phyloP scores from a whole-genome alignment of 139 green algal genomes.

The Micractinium sp. region DNA sequence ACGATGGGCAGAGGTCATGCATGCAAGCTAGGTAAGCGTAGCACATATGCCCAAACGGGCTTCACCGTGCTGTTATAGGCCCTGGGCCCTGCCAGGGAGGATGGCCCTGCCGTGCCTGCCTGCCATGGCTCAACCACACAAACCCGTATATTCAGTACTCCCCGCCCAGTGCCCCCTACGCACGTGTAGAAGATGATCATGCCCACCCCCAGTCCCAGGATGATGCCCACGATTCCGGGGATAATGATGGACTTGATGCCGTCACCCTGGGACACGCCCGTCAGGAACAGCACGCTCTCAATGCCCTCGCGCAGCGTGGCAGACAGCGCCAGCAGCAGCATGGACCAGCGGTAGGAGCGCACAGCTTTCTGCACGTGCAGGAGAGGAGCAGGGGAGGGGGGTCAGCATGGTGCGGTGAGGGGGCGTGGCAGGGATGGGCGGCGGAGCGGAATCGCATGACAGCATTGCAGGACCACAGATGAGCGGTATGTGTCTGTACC shows the following conservation, averaged over 20 bases:
- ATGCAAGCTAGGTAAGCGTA: too few species aligned
- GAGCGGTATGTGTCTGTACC: too few species aligned
- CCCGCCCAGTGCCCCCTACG: not conserved
- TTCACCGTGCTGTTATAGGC: too few species aligned
- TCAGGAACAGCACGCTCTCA: conserved; percentile 65
- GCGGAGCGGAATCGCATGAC: too few species aligned
- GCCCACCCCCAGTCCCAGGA: conserved; percentile 46
- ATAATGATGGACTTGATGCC: conserved; percentile 50
- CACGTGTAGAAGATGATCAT: conserved; percentile 61
- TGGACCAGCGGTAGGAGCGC: conserved; percentile 38
- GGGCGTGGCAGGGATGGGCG: not conserved
- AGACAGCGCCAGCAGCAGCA: conserved; percentile 55
- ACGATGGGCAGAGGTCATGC: too few species aligned
- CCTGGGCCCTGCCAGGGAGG: too few species aligned
- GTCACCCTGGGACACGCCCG: conserved; percentile 11
- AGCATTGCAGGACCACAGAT: too few species aligned
- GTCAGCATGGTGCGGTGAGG: too few species aligned
- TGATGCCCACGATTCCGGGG: conserved; percentile 53
- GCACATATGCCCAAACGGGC: too few species aligned
- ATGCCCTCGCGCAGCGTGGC: conserved; percentile 60
- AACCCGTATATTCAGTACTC: not conserved
- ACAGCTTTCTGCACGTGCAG: not conserved
- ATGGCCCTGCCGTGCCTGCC: too few species aligned
- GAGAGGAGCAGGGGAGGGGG: not conserved
- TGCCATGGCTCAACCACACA: too few species aligned